phyloP scores from a whole-genome alignment of 2,329 filamentous ascomycete species.

The Ophiobolus disseminans region DNA sequence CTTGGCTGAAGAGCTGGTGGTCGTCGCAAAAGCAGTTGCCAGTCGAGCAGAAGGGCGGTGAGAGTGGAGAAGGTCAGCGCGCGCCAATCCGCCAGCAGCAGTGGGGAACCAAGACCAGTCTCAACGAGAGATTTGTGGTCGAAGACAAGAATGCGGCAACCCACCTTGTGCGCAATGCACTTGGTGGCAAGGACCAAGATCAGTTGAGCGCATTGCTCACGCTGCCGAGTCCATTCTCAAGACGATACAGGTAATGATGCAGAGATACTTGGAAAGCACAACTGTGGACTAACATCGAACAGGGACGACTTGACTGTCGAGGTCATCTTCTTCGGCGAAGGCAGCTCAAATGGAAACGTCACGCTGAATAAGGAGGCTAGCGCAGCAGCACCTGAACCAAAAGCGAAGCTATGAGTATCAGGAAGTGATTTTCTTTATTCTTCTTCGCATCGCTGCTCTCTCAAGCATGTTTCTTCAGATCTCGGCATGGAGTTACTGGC shows the following conservation, averaged over 20 bases:
- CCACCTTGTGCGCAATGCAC: conserved; percentile 91
- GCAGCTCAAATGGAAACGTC: conserved; percentile 76
- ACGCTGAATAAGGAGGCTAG: conserved; percentile 87
- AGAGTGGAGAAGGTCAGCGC: conserved; percentile 72
- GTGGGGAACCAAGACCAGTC: conserved; percentile 80
- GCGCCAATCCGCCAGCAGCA: conserved; percentile 88
- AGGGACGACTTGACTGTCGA: conserved; percentile 96
- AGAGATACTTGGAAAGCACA: neutral
- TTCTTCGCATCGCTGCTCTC: no score
- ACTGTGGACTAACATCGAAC: conserved; percentile 22
- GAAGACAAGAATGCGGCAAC: conserved; percentile 97
- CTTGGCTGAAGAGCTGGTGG: conserved; percentile 78
- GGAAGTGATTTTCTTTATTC: no score
- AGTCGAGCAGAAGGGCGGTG: conserved; percentile 70
- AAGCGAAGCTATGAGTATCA: conserved; percentile 55
- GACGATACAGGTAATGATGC: conserved; percentile 79
- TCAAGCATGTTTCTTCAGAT: no score
- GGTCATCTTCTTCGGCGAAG: conserved; percentile 96
- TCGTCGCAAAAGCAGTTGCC: conserved; percentile 67
- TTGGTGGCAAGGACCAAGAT: conserved; percentile 91
- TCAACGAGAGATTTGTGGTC: conserved; percentile 85
- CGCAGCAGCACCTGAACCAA: conserved; percentile 59
- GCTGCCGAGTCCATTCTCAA: conserved; percentile 86
- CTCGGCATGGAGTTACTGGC: no score
- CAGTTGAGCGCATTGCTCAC: conserved; percentile 93